Percentiles rank a stretch among this genome's conserved stretches.
Conservation (phyloP, 768 basidiomycete genomes). For the Xerocomellus intermedius region DNA sequence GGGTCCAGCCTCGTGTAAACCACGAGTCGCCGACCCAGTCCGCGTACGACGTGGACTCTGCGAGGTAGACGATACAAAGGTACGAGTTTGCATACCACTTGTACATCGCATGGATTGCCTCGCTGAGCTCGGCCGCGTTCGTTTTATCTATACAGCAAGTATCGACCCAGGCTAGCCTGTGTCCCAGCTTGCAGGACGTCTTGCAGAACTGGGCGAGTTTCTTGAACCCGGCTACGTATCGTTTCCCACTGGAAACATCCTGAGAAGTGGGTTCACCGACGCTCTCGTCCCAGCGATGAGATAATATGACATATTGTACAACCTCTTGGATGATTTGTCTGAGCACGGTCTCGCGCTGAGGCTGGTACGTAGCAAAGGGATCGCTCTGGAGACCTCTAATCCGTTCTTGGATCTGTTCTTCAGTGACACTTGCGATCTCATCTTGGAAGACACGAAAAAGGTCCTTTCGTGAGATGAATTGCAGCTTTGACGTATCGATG, state of each 20-base stretch:
- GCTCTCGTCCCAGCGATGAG: constrained; percentile 12
- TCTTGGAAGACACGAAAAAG: constrained; percentile 7
- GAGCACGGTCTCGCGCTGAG: neutral
- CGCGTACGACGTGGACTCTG: neutral
- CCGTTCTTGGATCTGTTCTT: neutral
- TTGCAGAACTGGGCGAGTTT: neutral
- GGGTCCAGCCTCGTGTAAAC: constrained; percentile 9
- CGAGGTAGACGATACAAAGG: constrained; percentile 17
- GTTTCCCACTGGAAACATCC: neutral
- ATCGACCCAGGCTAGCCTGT: too few relatives aligned
- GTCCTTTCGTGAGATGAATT: neutral
- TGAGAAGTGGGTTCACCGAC: neutral
- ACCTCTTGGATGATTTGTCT: constrained; percentile 8
- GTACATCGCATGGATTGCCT: too few relatives aligned
- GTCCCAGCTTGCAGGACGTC: too few relatives aligned
- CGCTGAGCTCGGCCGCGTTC: too few relatives aligned
- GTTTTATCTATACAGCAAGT: too few relatives aligned
- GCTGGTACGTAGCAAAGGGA: neutral
- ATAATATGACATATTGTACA: constrained; percentile 11
- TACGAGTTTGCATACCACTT: neutral
- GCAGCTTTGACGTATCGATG: constrained; percentile 1
- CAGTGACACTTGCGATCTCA: neutral
- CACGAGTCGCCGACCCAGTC: neutral
- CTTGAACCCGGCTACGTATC: neutral
- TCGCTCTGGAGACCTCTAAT: neutral